Evolutionary conservation across 192 early-diverging fungal genomes (phyloP), one percentile per base, ranked within the genome.

Genomic region (Podochytrium sp.): DNA sequence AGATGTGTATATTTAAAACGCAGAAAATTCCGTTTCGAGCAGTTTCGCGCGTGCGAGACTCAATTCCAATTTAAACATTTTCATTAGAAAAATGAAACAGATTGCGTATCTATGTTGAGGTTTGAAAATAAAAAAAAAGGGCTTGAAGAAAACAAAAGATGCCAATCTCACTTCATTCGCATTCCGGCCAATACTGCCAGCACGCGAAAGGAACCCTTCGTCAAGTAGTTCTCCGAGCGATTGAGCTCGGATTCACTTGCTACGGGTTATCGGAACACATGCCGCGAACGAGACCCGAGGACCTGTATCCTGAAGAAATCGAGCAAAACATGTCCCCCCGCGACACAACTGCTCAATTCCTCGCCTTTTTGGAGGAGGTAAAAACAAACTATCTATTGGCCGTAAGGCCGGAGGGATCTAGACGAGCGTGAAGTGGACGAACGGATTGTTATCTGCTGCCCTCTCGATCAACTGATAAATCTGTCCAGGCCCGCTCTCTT

Each of bases 151-250:
- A 16, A 12, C 12, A n/a, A 6, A 57, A 41, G 10, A 92, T 94
- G 91, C 89, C 90, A 33, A 89, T 96, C 76, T 93, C 93, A 2
- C 86, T 90, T 59, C 97, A 99, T 73, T 90, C 92, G 14, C 97
- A 99, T 76, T 96, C 94, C 0, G 97, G 97, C 3, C 92, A 96
- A 83, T 98, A 94, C 86, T 99, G 97, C 77, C 83, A 85, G 40
- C 97, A 99, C 76, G 97, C 94, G 38, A 83, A 89, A 25, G 97
- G 96, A 25, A 82, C 74, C 10, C 84, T 99, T 5, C 94, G 97
- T 69, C 85, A 90, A 25, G 91, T 95, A 0, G 88, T 99, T 16
- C 68, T 83, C 56, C 74, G 81, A n/a, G 97, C 96, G 35, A 88
- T 94, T 49, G 70, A 75, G n/a, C 81, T 86, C 34, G 81, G 83